Percentiles rank a stretch among this genome's conserved stretches.
Evolutionary conservation across 257 asterid genomes (phyloP).

Genomic region (Leonotis leonurus): DNA sequence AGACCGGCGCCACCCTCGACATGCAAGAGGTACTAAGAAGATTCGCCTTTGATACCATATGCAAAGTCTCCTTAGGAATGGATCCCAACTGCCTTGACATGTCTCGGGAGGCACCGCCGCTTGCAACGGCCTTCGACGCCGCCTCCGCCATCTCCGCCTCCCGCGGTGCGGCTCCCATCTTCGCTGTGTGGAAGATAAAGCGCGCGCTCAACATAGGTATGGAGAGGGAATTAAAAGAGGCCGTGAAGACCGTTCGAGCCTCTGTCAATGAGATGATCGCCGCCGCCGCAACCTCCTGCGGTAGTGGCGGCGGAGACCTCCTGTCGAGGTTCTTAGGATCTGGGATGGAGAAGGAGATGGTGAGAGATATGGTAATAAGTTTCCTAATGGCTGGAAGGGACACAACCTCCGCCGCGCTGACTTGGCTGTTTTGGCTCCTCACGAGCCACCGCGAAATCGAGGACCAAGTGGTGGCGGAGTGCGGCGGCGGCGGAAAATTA

Average conservation of each 20-base stretch:
- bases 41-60: constrained; percentile 49
- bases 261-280: constrained; percentile 34
- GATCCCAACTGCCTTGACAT: constrained; percentile 40
- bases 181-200: constrained; percentile 49
- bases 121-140: constrained; percentile 48
- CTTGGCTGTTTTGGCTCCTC: constrained; percentile 57
- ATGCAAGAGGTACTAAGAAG: constrained; percentile 58
- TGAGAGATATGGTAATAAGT: constrained; percentile 39
- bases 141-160: constrained; percentile 46
- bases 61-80: constrained; percentile 38
- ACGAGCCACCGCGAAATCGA: constrained; percentile 29
- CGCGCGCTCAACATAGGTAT: constrained; percentile 41
- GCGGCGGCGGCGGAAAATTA: not conserved
- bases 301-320: constrained; percentile 24
- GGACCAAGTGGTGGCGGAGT: constrained; percentile 27
- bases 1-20: constrained; percentile 21
- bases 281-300: not conserved
- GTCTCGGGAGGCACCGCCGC: constrained; percentile 28
- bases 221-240: constrained; percentile 41
- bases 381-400: constrained; percentile 59
- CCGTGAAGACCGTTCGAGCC: constrained; percentile 30
- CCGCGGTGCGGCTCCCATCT: constrained; percentile 48
- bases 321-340: constrained; percentile 39
- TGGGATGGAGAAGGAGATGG: constrained; percentile 34
- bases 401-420: constrained; percentile 60